Base-by-base conservation (phyloP, 78 protist species). In the Dictyostelium intermedium region DNA sequence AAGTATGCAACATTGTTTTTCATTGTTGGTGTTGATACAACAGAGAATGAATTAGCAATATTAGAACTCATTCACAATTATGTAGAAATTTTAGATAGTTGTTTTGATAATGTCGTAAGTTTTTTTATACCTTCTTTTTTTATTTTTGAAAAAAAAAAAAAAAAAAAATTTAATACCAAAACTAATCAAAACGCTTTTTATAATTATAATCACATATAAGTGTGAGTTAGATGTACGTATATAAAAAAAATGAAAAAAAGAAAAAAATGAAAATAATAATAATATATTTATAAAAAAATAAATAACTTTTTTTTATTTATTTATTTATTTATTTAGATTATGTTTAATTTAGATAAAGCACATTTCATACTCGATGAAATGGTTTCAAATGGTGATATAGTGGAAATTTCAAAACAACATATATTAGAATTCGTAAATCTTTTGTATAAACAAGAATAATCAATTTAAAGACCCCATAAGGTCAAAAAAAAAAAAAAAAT, bases 341-440 rank as follows among this genome's bases (percentile, higher is more conserved):
- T 99, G 99, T 97, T 97, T 85, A 95, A 98, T 95, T 18, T 99
- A 20, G 99, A 99, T 5, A 98, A 97, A 91, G 99, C 99, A 18
- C 98, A 99, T 94, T 93, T 98, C 81, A 96, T 99, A 5, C 82
- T 99, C 3, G 99, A 98, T 83, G 99, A 99, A 85, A 99, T 99
- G 98, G 69, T 98, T 20, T 61, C 66, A 50, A 97, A 98, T 85
- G 99, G 99, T 3, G 8, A 91, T 47, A 97, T 99, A 25, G 95
- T 98, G 6, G 98, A 98, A 61, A 91, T 96, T 35, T 87, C 93
- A 60, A 87, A 79, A 30, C 32, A 61, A 77, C 79, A 50, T 5
- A 87, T 87, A 23, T 45, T 87, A 32, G 85, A 87, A 9, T 76
- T 37, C 79, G 85, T 87, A 18, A 87, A 87, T 63, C 47, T 78